These are phyloP conservation scores for Luvunga scandens DNA, from an alignment of 345 rosid species.

Conservation along the genomic window DNA sequence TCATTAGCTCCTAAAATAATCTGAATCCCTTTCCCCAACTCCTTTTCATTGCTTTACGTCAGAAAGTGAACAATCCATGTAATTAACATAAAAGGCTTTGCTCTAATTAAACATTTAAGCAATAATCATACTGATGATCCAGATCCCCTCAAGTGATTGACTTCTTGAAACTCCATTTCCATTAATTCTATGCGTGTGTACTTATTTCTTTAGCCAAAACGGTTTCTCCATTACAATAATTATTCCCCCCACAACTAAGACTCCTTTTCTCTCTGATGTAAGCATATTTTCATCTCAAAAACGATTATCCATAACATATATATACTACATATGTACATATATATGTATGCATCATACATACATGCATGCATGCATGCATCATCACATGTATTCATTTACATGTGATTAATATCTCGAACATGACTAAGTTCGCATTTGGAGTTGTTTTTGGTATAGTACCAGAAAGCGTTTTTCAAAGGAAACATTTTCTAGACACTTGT, in stretches of 20 bases:
- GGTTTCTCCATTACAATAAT: constrained; percentile 48
- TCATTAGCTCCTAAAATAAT: constrained; percentile 33
- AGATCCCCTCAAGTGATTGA: constrained; percentile 42
- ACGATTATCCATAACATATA: constrained; percentile 50
- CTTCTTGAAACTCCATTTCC: constrained; percentile 37
- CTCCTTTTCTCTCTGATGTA: constrained; percentile 45
- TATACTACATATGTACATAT: background rate
- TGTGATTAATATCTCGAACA: too few species aligned
- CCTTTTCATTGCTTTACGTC: constrained; percentile 29
- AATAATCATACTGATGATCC: constrained; percentile 4
- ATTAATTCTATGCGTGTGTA: constrained; percentile 10
- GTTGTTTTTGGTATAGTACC: background rate
- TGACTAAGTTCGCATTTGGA: background rate
- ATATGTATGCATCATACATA: background rate
- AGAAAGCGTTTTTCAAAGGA: too few species aligned
- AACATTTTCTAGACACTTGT: too few species aligned
- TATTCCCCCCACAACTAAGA: constrained; percentile 44
- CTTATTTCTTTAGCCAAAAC: constrained; percentile 23
- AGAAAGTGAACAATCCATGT: constrained; percentile 7
- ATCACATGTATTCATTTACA: background rate
- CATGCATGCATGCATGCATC: constrained; percentile 18
- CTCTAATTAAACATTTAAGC: constrained; percentile 12
- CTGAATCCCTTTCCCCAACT: constrained; percentile 26
- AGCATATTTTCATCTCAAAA: constrained; percentile 37
- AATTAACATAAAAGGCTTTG: background rate